Conservation (phyloP, 2,329 filamentous ascomycete genomes). For the Arthroderma sp. region DNA sequence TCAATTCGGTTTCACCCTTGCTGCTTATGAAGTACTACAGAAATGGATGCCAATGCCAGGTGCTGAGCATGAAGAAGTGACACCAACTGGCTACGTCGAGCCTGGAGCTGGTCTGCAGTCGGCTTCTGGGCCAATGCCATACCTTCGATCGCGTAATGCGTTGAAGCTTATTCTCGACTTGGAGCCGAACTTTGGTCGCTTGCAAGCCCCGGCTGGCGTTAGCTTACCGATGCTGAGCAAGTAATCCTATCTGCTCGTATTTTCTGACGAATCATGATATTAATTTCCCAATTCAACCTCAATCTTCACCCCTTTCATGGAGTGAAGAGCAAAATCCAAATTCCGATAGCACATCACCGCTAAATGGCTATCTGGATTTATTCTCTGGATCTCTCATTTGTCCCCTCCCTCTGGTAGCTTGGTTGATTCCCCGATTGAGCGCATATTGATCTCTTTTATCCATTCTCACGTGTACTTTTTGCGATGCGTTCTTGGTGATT, state of each 20-base stretch:
- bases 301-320: neutral
- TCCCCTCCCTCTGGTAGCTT: neutral
- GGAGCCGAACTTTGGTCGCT: conserved; percentile 79
- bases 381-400: neutral
- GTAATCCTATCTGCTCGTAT: neutral
- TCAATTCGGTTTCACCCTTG: conserved; percentile 95
- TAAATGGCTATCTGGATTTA: neutral
- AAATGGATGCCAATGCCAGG: conserved; percentile 68
- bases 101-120: conserved; percentile 52
- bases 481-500: neutral
- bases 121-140: conserved; percentile 52
- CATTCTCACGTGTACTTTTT: neutral
- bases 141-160: conserved; percentile 70
- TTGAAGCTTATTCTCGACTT: conserved; percentile 92
- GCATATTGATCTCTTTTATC: neutral
- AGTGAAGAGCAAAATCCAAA: neutral
- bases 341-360: neutral
- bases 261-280: conserved; percentile 1
- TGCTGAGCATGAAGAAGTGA: conserved; percentile 39
- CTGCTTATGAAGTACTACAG: conserved; percentile 87
- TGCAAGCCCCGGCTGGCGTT: conserved; percentile 43
- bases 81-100: conserved; percentile 50
- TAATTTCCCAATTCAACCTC: conserved; percentile 1
- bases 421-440: neutral
- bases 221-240: conserved; percentile 7